A percentile compares a stretch with the other conserved stretches of the same genome.
These are phyloP conservation scores for Tolypocladium capitatum DNA, from an alignment of 2,329 filamentous ascomycete genomes.

Conservation along the genomic window DNA sequence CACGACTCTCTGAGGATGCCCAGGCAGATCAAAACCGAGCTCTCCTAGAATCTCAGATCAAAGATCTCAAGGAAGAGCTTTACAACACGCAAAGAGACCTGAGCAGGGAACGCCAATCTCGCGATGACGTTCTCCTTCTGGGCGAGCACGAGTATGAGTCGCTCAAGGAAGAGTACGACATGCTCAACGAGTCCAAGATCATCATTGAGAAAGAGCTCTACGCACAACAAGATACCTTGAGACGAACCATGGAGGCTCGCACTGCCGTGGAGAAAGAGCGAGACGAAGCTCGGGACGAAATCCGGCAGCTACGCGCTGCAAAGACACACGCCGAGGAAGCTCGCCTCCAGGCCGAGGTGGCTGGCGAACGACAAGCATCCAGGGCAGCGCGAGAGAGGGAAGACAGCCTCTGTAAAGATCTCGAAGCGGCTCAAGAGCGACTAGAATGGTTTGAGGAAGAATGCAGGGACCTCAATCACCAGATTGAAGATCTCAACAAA, in stretches of 20 bases:
- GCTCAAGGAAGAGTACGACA: constrained; percentile 73
- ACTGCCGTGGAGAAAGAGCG: constrained; percentile 72
- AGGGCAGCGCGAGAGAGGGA: constrained; percentile 70
- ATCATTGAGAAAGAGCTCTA: constrained; percentile 98
- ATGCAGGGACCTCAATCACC: constrained; percentile 58
- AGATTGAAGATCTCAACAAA: constrained; percentile 77
- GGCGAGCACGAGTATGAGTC: constrained; percentile 77
- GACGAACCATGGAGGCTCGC: constrained; percentile 72
- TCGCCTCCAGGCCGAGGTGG: constrained; percentile 66
- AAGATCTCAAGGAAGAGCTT: constrained; percentile 73
- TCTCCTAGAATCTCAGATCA: constrained; percentile 75
- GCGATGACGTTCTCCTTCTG: constrained; percentile 84
- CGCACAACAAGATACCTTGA: constrained; percentile 80
- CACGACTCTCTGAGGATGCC: constrained; percentile 78
- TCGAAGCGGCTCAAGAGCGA: constrained; percentile 65
- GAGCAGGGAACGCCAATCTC: constrained; percentile 80
- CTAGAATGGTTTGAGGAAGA: constrained; percentile 71
- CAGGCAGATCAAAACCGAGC: constrained; percentile 71
- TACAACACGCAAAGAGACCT: constrained; percentile 79
- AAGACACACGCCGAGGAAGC: constrained; percentile 79
- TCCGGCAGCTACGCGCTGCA: constrained; percentile 68
- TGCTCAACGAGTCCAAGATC: constrained; percentile 86
- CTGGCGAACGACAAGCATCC: constrained; percentile 67
- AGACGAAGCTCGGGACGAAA: constrained; percentile 76
- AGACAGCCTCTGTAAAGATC: constrained; percentile 60